Conservation (phyloP, 306 rosid genomes). For the Medicago lupulina region DNA sequence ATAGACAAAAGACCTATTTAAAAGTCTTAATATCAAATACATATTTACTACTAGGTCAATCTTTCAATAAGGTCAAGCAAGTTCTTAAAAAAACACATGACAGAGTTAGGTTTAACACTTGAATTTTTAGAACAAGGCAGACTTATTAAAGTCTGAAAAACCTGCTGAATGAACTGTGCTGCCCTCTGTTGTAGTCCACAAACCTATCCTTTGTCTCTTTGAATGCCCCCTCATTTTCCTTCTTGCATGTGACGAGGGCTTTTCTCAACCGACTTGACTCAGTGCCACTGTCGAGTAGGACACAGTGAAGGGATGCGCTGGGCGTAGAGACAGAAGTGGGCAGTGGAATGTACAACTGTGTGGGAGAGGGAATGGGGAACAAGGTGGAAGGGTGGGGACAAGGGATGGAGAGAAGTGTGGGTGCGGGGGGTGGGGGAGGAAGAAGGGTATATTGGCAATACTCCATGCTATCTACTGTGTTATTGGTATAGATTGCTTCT, state of each 20-base stretch:
- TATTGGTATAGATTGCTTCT: not conserved
- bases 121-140: not conserved
- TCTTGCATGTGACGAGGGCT: slow-evolving; percentile 43
- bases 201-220: slow-evolving; percentile 66
- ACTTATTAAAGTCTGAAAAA: not conserved
- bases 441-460: slow-evolving; percentile 7
- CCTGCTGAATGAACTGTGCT: slow-evolving; percentile 50
- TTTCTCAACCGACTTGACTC: slow-evolving; percentile 32
- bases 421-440: not conserved
- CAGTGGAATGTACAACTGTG: not conserved
- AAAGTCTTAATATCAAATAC: not conserved
- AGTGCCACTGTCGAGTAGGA: slow-evolving; percentile 31
- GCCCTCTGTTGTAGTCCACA: slow-evolving; percentile 79
- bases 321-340: slow-evolving; percentile 45
- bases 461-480: not conserved
- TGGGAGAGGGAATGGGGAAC: not conserved
- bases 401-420: not conserved
- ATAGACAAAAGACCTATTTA: not conserved
- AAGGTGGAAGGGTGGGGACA: not conserved
- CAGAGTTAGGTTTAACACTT: not conserved
- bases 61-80: not conserved
- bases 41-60: not conserved
- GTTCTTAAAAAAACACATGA: not conserved
- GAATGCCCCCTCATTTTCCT: slow-evolving; percentile 52
- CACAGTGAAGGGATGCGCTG: slow-evolving; percentile 40